Base-by-base conservation (phyloP, 495 filamentous ascomycete genomes). In the Hypoxylon fragiforme region DNA sequence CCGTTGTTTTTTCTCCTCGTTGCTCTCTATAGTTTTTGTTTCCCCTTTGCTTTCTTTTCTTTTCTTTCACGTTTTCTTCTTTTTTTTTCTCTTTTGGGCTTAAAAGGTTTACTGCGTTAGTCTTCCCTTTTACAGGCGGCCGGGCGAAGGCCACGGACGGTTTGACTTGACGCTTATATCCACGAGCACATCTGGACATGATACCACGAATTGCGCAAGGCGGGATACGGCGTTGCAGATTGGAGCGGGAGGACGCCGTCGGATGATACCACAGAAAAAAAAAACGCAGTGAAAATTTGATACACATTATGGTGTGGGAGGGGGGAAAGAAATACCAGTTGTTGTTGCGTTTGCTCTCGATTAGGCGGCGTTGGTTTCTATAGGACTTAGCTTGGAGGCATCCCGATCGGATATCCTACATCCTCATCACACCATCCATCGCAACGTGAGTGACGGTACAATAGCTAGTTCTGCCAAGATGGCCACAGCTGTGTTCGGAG, bases 181-280 rank as follows among this genome's bases (percentile, higher is more conserved):
- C 50, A 66, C 37, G 57, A 68, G 58, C 57, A 64, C 57, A 66
- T 54, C 61, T 60, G 54, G 54, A 64, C 59, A 66, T 68, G 63
- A 68, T 68, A 68, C 66, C 66, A 66, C 60, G 63, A 66, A 48
- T 48, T 64, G 60, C 60, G 53, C 42, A 31, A 50, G 60, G 60
- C 63, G 62, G 63, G 61, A 59, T 64, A 66, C 54, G 63, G 63
- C 63, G 60, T 68, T 66, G 66, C 59, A 66, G 60, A 64, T 58
- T 62, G 63, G 65, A 62, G 66, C 57, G 48, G 60, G 57, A 56
- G 55, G 60, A 60, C 46, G 60, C 56, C 55, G 60, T 68, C 57
- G 63, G 55, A 68, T 47, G 63, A 68, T 68, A 68, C 66, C 63
- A 66, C 63, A 63, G 44, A 66, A 63, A 68, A 66, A 63, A 59